Conservation (phyloP, 2,329 filamentous ascomycete genomes). For the Fusarium pseudocircinatum region DNA sequence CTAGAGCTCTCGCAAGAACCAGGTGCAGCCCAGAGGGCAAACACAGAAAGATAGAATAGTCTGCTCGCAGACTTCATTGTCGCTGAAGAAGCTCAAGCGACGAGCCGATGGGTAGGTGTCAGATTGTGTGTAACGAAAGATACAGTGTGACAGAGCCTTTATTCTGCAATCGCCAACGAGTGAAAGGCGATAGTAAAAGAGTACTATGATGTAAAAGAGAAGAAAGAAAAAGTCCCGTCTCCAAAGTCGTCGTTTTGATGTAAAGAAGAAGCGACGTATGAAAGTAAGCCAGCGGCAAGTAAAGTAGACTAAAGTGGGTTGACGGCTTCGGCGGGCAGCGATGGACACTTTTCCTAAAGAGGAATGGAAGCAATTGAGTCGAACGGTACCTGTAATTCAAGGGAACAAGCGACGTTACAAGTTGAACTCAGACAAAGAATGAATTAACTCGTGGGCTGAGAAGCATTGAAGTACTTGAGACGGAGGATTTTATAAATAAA, state of each 20-base stretch:
- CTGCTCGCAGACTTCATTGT: conserved; percentile 64
- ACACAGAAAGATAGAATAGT: conserved; percentile 65
- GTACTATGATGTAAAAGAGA: background rate
- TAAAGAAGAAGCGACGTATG: conserved; percentile 40
- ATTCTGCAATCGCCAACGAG: conserved; percentile 17
- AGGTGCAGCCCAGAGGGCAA: conserved; percentile 63
- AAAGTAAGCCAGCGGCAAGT: conserved; percentile 20
- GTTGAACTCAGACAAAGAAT: background rate
- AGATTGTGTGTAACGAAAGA: background rate
- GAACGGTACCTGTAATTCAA: conserved; percentile 31
- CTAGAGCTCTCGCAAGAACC: conserved; percentile 56
- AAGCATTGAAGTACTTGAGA: background rate
- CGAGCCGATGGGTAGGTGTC: background rate
- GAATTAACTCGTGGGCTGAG: background rate
- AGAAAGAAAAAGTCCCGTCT: background rate
- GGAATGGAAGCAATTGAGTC: conserved; percentile 13
- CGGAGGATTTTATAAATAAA: conserved; percentile 6
- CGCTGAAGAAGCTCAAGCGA: conserved; percentile 9
- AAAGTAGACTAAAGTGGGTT: conserved; percentile 38
- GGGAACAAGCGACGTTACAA: background rate
- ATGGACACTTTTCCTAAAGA: conserved; percentile 18
- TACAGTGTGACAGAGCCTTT: background rate
- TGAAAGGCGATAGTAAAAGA: conserved; percentile 9
- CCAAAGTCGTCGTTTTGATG: conserved; percentile 1
- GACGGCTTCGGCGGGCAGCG: conserved; percentile 36